These are phyloP conservation scores for Phialemoniopsis sp. DNA, from an alignment of 2,329 filamentous ascomycete genomes.

Conservation along the genomic window DNA sequence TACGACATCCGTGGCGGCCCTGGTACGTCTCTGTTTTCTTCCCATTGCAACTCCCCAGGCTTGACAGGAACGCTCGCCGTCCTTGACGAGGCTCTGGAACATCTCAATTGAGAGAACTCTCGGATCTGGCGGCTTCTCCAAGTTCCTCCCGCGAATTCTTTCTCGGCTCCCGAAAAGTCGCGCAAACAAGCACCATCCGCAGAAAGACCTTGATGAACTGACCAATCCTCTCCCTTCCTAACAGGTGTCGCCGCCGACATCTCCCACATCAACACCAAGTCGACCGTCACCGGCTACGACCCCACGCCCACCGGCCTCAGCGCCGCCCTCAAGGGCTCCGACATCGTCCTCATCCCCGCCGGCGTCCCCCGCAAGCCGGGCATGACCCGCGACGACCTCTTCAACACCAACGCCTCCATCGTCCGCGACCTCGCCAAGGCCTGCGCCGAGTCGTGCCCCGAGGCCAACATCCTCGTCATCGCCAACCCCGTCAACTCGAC, in stretches of 20 bases:
- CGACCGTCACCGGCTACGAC: conserved; percentile 85
- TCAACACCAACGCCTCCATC: conserved; percentile 99
- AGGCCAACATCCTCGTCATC: conserved; percentile 96
- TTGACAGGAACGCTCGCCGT: not conserved
- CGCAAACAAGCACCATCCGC: too few species aligned
- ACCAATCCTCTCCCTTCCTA: conserved; percentile 11
- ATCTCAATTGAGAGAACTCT: conserved; percentile 1
- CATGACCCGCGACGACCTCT: conserved; percentile 99
- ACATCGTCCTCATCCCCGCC: conserved; percentile 95
- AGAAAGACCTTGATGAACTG: conserved; percentile 12
- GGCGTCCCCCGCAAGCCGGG: conserved; percentile 98
- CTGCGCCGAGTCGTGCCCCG: conserved; percentile 78
- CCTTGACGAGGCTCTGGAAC: too few species aligned
- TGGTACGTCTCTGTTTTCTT: conserved; percentile 53
- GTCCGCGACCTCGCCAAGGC: conserved; percentile 98
- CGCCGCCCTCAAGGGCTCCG: conserved; percentile 76
- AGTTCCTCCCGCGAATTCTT: too few species aligned
- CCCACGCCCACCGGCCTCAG: conserved; percentile 71
- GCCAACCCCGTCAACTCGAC: conserved; percentile 99
- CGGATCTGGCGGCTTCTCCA: too few species aligned
- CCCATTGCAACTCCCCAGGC: not conserved
- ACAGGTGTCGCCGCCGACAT: conserved; percentile 96
- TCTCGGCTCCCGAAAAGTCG: too few species aligned
- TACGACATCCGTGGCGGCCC: conserved; percentile 96
- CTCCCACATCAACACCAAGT: conserved; percentile 99